Percentiles rank a stretch among this genome's conserved stretches.
Evolutionary conservation across 345 rosid genomes (phyloP).

Genomic region (Raphanus sativus): DNA sequence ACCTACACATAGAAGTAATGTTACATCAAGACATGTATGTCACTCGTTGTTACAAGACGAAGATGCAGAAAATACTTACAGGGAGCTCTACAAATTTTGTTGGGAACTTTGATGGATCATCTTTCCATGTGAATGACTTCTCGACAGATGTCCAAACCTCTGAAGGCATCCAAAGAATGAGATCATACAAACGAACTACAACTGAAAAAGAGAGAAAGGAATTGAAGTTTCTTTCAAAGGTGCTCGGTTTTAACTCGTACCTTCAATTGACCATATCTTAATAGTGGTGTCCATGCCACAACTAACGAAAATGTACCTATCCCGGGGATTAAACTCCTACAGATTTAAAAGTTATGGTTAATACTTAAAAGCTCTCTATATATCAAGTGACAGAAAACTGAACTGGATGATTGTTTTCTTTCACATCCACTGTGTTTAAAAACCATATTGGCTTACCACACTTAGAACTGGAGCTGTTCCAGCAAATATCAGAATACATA

Average conservation of each 20-base stretch:
- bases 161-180: constrained; percentile 36
- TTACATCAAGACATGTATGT: not conserved
- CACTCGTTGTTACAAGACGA: constrained; percentile 75
- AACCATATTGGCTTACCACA: constrained; percentile 58
- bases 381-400: constrained; percentile 13
- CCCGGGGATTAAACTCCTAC: constrained; percentile 94
- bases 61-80: constrained; percentile 48
- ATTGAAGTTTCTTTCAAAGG: constrained; percentile 13
- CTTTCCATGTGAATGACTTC: constrained; percentile 91
- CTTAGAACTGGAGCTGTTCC: constrained; percentile 93
- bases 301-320: constrained; percentile 80
- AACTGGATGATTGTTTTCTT: not conserved
- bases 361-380: not conserved
- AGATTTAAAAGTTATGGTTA: constrained; percentile 26
- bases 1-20: constrained; percentile 51
- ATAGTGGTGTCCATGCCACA: constrained; percentile 98
- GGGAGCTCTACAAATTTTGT: constrained; percentile 95
- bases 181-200: not conserved
- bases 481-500: constrained; percentile 93
- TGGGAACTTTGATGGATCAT: constrained; percentile 88
- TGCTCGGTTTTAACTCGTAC: constrained; percentile 37
- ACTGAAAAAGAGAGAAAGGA: not conserved
- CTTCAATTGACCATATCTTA: constrained; percentile 98
- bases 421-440: not conserved
- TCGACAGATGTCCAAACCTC: constrained; percentile 99